A percentile compares a stretch with the other conserved stretches of the same genome.
Evolutionary conservation across 208 protist genomes (phyloP).

Genomic region (Leishmania mexicana): DNA sequence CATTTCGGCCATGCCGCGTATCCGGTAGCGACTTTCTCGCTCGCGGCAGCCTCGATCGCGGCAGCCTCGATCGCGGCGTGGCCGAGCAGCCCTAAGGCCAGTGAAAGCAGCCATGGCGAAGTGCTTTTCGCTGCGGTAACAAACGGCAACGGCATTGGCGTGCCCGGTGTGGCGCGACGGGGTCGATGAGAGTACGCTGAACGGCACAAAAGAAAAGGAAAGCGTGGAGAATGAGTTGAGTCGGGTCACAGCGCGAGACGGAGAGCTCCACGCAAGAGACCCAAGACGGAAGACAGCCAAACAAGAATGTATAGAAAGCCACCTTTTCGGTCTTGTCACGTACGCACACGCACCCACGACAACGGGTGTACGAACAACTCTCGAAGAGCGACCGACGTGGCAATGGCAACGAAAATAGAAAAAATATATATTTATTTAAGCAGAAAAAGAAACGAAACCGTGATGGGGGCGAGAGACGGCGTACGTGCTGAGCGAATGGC

Average conservation of each 20-base stretch:
- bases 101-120: conserved; percentile 18
- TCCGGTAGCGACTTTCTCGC: conserved; percentile 27
- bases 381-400: too few species aligned
- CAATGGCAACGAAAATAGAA: too few species aligned
- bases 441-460: background rate
- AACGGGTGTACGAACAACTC: background rate
- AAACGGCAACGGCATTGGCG: background rate
- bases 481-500: background rate
- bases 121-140: background rate
- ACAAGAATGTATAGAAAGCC: background rate
- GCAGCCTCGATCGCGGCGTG: conserved; percentile 1
- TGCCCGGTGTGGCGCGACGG: background rate
- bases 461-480: too few species aligned
- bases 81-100: conserved; percentile 11
- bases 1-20: conserved; percentile 54
- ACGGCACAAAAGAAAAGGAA: background rate
- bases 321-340: background rate
- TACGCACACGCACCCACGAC: background rate
- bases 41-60: background rate
- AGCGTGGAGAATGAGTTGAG: background rate
- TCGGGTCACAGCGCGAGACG: background rate
- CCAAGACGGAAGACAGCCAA: background rate
- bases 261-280: background rate
- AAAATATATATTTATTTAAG: conserved; percentile 1
- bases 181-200: background rate